Evolutionary conservation across 1,139 yeast genomes (phyloP).

Genomic region (Zhuliangozyma parablackwelliae): DNA sequence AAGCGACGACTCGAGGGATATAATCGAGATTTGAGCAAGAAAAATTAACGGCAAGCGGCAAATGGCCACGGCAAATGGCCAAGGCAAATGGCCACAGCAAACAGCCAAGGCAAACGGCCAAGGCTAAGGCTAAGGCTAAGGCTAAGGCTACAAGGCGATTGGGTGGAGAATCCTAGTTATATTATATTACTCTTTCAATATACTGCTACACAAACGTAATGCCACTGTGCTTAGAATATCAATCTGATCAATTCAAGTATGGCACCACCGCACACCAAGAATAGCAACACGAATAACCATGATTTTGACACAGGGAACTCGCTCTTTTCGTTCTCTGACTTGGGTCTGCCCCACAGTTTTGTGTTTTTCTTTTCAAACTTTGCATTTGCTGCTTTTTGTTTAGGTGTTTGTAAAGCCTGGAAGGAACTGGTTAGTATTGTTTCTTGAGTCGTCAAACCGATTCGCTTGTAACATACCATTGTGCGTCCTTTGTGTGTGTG

Average conservation of each 20-base stretch:
- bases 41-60: no score
- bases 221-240: conserved; percentile 29
- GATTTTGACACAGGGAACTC: conserved; percentile 50
- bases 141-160: no score
- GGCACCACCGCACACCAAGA: conserved; percentile 82
- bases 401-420: conserved; percentile 66
- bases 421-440: not conserved
- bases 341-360: conserved; percentile 63
- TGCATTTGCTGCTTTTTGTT: conserved; percentile 79
- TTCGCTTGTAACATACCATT: no score
- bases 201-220: no score
- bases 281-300: conserved; percentile 61
- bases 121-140: no score
- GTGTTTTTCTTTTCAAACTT: conserved; percentile 74
- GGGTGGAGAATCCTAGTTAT: no score
- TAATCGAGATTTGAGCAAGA: not conserved
- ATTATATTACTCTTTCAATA: no score
- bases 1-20: conserved; percentile 3
- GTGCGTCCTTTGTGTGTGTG: no score
- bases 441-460: not conserved
- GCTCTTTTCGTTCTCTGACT: conserved; percentile 22
- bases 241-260: conserved; percentile 60
- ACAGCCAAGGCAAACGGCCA: no score
- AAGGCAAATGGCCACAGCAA: no score
- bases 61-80: no score